Evolutionary conservation across 2,329 filamentous ascomycete genomes (phyloP).

Genomic region (Pseudogymnoascus sp.): DNA sequence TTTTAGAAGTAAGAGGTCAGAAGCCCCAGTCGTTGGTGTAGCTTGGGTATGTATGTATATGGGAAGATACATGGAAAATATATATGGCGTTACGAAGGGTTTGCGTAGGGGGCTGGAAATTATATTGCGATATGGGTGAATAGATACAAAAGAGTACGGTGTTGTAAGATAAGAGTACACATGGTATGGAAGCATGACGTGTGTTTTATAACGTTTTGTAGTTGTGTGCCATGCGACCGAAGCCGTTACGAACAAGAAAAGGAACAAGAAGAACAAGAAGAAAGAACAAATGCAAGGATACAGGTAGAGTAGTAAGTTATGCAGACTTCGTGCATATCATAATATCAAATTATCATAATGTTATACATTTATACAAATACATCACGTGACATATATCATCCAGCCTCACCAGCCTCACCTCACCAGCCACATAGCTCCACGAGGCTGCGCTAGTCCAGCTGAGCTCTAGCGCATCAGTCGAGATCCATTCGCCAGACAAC

Average conservation of each 20-base stretch:
- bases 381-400: background rate
- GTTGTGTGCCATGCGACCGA: background rate
- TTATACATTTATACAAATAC: background rate
- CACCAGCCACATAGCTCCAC: background rate
- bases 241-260: no score
- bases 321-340: background rate
- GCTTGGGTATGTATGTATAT: background rate
- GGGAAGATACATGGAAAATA: background rate
- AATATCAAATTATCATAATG: background rate
- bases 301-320: background rate
- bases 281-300: background rate
- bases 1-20: background rate
- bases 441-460: background rate
- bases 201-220: background rate
- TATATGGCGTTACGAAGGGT: no score
- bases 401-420: slow-evolving; percentile 17
- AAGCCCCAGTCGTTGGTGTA: background rate
- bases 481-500: background rate
- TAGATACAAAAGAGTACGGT: background rate
- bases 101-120: background rate
- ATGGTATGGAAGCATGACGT: background rate
- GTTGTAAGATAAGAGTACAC: background rate
- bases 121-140: background rate
- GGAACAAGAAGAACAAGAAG: background rate
- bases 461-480: background rate